Base-by-base conservation (phyloP, 768 basidiomycete genomes). In the Xanthoconium stramineum region DNA sequence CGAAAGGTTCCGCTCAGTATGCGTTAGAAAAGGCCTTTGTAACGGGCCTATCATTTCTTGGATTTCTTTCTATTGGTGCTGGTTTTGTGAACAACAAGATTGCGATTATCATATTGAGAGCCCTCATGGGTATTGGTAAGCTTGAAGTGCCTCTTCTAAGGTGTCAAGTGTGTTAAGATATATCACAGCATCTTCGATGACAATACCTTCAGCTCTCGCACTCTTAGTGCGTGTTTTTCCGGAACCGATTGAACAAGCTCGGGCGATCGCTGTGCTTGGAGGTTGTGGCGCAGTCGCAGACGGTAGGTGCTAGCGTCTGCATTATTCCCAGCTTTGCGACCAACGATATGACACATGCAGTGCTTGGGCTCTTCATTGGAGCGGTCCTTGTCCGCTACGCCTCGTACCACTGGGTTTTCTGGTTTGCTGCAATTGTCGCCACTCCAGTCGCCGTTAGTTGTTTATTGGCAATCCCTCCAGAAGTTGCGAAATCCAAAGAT, bases 371-470 rank as follows among this genome's bases (percentile, higher is more conserved):
- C n/a, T 52, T 78, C 29, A 70, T 79, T 14, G 80, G 80, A 10
- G 79, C 78, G 2, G 28, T 76, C n/a, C 71, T 81, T 43, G 74
- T 76, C 5, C 60, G 70, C 40, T 75, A 66, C 33, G 68, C 69
- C 3, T 73, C 76, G 12, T 83, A 77, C 70, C 73, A 65, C 29
- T 82, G 81, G 81, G 72, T 82, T 19, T 83, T 84, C 63, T 81
- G 76, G 64, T 74, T 78, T 56, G 66, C 74, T 35, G 73, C 77
- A 3, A 73, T 80, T 37, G 52, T 81, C 36, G 63, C 72, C 38
- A 50, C 73, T 7, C 61, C 70, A 15, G 66, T 77, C 13, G 66
- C 74, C 36, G 15, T 72, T 17, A 50, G 62, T 3, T 66, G 71
- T 46, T n/a, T 72, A 17, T 59, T 76, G 35, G 52, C 76, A 48